These are phyloP conservation scores for Acacia concinna DNA, from an alignment of 331 rosid genomes.

Conservation along the genomic window DNA sequence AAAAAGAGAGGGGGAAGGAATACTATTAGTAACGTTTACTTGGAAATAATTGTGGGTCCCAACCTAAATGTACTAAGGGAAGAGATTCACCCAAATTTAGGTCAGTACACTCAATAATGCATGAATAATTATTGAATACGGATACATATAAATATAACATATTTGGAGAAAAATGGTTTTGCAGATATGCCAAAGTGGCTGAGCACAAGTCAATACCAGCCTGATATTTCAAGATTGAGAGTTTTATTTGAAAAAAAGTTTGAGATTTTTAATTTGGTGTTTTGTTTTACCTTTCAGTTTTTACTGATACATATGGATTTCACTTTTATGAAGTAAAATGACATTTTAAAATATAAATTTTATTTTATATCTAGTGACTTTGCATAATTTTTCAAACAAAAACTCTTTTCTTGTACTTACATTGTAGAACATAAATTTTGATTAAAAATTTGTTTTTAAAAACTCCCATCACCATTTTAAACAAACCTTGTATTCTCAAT, in stretches of 20 bases:
- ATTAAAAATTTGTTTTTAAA: too few relatives aligned
- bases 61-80: neutral
- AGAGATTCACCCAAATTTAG: neutral
- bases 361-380: too few relatives aligned
- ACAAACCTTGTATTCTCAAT: too few relatives aligned
- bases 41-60: neutral
- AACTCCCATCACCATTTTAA: too few relatives aligned
- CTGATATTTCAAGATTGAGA: neutral
- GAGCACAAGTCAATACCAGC: neutral
- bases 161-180: neutral
- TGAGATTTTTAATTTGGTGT: neutral
- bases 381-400: too few relatives aligned
- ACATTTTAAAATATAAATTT: neutral
- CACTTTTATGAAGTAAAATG: neutral
- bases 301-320: neutral
- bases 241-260: neutral
- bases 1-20: neutral
- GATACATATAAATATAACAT: neutral
- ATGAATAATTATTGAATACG: neutral
- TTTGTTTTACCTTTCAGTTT: neutral
- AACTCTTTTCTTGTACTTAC: too few relatives aligned
- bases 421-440: too few relatives aligned
- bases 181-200: neutral
- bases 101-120: neutral
- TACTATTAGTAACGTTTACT: neutral